phyloP scores from a whole-genome alignment of 1,139 yeast species.

The Saccharomyces hybrid region DNA sequence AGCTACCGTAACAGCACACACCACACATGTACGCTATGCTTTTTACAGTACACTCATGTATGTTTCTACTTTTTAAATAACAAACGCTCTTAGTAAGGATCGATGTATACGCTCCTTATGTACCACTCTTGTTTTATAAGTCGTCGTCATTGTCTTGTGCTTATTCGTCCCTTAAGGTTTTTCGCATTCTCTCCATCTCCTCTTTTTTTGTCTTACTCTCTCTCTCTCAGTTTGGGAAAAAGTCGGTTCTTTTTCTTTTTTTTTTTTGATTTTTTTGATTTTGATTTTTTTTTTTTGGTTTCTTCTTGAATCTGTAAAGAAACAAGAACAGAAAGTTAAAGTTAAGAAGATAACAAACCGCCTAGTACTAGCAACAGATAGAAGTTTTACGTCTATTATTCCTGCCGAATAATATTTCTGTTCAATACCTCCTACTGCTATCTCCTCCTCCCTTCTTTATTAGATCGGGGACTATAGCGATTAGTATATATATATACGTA shows the following conservation, averaged over 20 bases:
- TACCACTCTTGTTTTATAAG: neutral
- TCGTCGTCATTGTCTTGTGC: neutral
- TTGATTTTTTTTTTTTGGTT: neutral
- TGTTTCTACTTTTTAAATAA: neutral
- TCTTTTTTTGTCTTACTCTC: neutral
- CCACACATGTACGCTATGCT: neutral
- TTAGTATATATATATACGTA: neutral
- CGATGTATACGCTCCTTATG: neutral
- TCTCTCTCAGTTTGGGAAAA: neutral
- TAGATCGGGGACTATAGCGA: neutral
- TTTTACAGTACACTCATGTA: neutral
- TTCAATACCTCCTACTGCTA: neutral
- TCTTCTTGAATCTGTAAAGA: neutral
- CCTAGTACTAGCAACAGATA: neutral
- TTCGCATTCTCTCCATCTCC: neutral
- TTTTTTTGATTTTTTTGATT: no score
- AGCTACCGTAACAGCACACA: neutral
- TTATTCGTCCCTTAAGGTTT: neutral
- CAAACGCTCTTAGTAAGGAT: neutral
- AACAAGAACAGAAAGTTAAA: neutral
- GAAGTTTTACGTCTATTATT: neutral
- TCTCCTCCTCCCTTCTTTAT: neutral
- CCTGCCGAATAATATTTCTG: neutral
- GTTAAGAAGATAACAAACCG: neutral
- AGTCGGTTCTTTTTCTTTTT: neutral